Conservation (phyloP, 225 moss, liverwort and hornwort species). For the Anthoceros angustus region DNA sequence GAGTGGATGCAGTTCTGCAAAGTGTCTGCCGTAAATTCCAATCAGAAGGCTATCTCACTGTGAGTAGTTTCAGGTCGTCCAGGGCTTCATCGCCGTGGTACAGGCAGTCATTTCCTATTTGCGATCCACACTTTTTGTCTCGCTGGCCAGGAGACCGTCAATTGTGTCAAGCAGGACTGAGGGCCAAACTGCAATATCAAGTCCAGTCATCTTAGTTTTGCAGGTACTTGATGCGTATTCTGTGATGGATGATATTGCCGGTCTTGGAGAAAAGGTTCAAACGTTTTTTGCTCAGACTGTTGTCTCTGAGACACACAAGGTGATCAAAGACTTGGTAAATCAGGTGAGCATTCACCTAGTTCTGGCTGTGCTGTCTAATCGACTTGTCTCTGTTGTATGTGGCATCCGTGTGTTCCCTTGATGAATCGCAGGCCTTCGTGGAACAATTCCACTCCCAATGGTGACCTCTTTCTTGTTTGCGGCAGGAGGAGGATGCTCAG, state of each 20-base stretch:
- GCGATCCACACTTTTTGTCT: too few relatives aligned
- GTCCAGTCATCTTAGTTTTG: conserved; percentile 6
- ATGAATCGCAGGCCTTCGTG: background rate
- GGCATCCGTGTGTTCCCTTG: background rate
- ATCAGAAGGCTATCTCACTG: conserved; percentile 51
- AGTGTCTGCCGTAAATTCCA: conserved; percentile 68
- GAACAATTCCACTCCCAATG: too few relatives aligned
- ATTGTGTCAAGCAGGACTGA: too few relatives aligned
- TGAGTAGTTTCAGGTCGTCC: conserved; percentile 18
- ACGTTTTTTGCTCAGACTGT: conserved; percentile 83
- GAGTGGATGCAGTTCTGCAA: conserved; percentile 58
- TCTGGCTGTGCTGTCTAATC: background rate
- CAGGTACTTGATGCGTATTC: conserved; percentile 85
- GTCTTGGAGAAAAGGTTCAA: conserved; percentile 94
- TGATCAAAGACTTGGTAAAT: conserved; percentile 61
- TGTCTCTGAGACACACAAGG: conserved; percentile 78
- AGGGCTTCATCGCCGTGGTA: background rate
- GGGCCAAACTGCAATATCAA: background rate
- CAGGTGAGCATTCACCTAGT: conserved; percentile 24
- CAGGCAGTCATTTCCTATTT: background rate
- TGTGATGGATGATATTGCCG: conserved; percentile 69
- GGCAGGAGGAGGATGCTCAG: conserved; percentile 67
- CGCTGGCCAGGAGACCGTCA: too few relatives aligned
- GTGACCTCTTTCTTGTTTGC: background rate
- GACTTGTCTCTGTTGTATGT: background rate